Conservation (phyloP, 768 basidiomycete genomes). For the Tricholoma flavovirens region DNA sequence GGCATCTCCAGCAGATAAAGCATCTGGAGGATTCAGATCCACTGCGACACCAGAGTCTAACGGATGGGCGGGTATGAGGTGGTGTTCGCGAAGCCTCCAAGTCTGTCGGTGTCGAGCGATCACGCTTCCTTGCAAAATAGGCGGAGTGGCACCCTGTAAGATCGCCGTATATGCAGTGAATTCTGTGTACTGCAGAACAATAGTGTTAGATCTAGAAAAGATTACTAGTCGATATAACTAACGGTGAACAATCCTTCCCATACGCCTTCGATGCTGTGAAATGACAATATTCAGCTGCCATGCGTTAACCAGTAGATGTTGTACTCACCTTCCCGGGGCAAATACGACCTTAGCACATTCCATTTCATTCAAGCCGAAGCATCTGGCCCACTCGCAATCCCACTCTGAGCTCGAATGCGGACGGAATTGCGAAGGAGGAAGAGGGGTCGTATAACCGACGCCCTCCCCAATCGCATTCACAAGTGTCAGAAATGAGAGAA, state of each 20-base stretch:
- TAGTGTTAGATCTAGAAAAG: not conserved
- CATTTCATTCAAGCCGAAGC: slow-evolving; percentile 31
- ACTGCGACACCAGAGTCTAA: slow-evolving; percentile 30
- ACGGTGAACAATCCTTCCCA: slow-evolving; percentile 83
- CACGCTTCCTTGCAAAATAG: slow-evolving; percentile 62
- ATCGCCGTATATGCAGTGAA: slow-evolving; percentile 81
- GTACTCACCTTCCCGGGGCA: slow-evolving; percentile 48
- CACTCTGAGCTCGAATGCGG: slow-evolving; percentile 46
- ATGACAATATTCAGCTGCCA: slow-evolving; percentile 3
- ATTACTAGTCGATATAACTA: slow-evolving; percentile 18
- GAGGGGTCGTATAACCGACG: slow-evolving; percentile 26
- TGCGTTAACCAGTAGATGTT: not conserved
- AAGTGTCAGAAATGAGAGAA: slow-evolving; percentile 62
- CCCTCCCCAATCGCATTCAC: slow-evolving; percentile 31
- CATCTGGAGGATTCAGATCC: slow-evolving; percentile 25
- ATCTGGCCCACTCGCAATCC: slow-evolving; percentile 68
- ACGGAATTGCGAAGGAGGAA: slow-evolving; percentile 18
- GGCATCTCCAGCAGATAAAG: slow-evolving; percentile 55
- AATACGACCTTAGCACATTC: slow-evolving; percentile 36
- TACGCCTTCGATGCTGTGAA: slow-evolving; percentile 56
- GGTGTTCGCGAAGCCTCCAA: slow-evolving; percentile 81
- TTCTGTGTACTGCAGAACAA: slow-evolving; percentile 58
- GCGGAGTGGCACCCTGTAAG: slow-evolving; percentile 61
- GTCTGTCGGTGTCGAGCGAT: slow-evolving; percentile 86
- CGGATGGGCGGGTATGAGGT: slow-evolving; percentile 35